Evolutionary conservation across 768 basidiomycete genomes (phyloP), one percentile per base, ranked within the genome.

Genomic region (Podaxis sp.): DNA sequence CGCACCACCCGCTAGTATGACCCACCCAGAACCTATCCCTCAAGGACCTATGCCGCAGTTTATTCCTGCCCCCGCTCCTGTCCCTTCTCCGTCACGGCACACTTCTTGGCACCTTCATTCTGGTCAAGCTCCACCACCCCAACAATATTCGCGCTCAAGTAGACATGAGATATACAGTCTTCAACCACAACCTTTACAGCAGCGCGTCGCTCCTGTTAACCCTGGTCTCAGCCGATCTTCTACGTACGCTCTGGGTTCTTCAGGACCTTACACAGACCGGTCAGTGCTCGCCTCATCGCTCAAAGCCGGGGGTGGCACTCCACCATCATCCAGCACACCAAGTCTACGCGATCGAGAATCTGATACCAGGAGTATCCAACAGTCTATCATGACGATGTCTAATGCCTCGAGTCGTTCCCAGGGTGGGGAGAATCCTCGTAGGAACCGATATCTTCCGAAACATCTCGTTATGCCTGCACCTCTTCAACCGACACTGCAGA

Each of bases 391-490:
- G 24, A 71, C 69, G 17, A 56, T 11, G 22, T 62, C 61, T n/a
- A 65, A 68, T 60, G 66, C 69, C 22, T 74, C 71, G 20, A 68
- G 69, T 58, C 68, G 69, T 44, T 63, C 58, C 55, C 67, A 68
- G 49, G 66, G 58, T 58, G 66, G 67, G 13, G 67, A 66, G 38
- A 71, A 67, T 46, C 69, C 70, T n/a, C 67, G 66, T 36, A 55
- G 46, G n/a, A 67, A 70, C 58, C 69, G 65, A 64, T 77, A 69
- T 71, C 68, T 86, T 48, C 90, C 90, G 3, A 88, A 83, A 70
- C 82, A 78, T 52, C 83, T 91, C 28, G 84, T 91, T 48, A 91
- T 91, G 90, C 90, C 90, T 51, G 74, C 86, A 2, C 90, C 87
- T 15, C 78, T 91, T 41, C 84, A 86, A 68, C 72, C 60, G 33